Base-by-base conservation (phyloP, 495 filamentous ascomycete species). In the Oidiodendron maius region DNA sequence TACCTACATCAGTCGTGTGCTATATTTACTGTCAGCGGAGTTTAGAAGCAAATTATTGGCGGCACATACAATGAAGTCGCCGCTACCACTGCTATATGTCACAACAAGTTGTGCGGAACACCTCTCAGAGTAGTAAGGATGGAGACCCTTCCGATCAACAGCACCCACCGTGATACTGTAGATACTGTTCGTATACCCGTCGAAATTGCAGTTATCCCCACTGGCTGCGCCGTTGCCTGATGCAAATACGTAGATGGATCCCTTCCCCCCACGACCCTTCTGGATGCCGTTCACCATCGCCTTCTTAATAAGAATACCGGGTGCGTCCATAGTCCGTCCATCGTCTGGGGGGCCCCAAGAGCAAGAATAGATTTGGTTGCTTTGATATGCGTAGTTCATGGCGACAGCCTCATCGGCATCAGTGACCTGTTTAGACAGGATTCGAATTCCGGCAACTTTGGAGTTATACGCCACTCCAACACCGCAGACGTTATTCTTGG, bases 121-220 rank as follows among this genome's bases (percentile, higher is more conserved):
- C 46, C 87, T 81, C 66, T 98, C 93, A 2, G 91, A 95, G 64
- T 98, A 98, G 54, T 85, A 87, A 1, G 91, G 89, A 62, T 97
- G 91, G 4, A 73, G 64, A 12, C 90, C 90, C 57, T 86, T 81
- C 39, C 87, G 71, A 61, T 96, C 91, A 59, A 98, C 84, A 24
- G 91, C 93, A 16, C 94, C 93, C 24, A 97, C 90, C 1, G 91
- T 95, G 57, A 98, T 89, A 61, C 88, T 95, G 74, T 97, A 98
- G 48, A 98, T 98, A 61, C 89, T 95, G 69, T 98, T 98, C 55
- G 94, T 97, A 64, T 98, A 98, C 10, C 93, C 93, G 61, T 98
- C 93, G 59, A 97, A 98, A 62, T 98, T 98, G 77, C 93, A 98
- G 68, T 98, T 96, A 61, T 98, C 93, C 34, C 85, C 91, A 40